phyloP scores from a whole-genome alignment of 2,329 filamentous ascomycete species.

The Helotiales sp. region DNA sequence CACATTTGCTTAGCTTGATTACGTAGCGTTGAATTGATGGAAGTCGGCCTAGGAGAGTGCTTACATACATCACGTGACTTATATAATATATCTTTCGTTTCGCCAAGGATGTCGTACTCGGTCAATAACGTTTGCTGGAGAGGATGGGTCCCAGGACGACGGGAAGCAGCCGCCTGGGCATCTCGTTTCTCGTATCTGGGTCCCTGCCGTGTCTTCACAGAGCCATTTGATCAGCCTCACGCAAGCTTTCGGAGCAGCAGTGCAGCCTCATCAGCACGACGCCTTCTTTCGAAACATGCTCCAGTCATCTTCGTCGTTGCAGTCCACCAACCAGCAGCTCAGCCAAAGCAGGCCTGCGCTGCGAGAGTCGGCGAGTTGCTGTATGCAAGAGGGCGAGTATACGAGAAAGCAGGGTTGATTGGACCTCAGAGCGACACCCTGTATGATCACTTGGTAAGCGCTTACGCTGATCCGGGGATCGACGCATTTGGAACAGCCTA shows the following conservation, averaged over 20 bases:
- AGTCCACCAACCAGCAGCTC: slow-evolving; percentile 1
- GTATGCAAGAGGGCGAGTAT: slow-evolving; percentile 8
- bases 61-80: neutral
- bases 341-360: slow-evolving; percentile 2
- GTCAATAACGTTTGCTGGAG: neutral
- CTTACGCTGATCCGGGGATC: slow-evolving; percentile 21
- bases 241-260: slow-evolving; percentile 9
- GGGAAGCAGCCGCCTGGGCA: neutral
- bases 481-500: slow-evolving; percentile 15
- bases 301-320: neutral
- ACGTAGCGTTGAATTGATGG: neutral
- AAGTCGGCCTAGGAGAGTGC: neutral
- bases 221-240: slow-evolving; percentile 14
- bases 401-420: slow-evolving; percentile 16
- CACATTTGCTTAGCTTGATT: neutral
- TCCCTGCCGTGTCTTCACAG: neutral
- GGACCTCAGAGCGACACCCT: slow-evolving; percentile 10
- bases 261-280: neutral
- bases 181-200: neutral
- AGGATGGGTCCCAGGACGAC: neutral
- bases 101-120: neutral
- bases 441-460: slow-evolving; percentile 11
- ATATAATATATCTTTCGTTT: neutral
- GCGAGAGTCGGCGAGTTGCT: slow-evolving; percentile 1
- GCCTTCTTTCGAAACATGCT: neutral